Evolutionary conservation across 306 rosid genomes (phyloP).

Genomic region (Cyamopsis tetragonoloba): DNA sequence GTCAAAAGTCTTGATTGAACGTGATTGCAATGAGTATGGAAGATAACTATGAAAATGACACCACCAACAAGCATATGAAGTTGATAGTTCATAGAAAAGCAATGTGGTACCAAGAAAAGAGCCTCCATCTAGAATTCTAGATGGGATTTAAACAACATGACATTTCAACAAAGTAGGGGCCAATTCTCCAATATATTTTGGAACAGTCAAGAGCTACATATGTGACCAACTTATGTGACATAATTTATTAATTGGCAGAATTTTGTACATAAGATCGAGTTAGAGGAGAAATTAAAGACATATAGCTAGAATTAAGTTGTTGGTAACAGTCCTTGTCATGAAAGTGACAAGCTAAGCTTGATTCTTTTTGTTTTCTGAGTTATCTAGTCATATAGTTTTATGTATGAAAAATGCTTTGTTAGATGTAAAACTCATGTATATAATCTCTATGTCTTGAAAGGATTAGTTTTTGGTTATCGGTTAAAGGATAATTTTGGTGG

Average conservation of each 20-base stretch:
- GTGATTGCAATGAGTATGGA: conserved; percentile 36
- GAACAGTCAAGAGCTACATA: conserved; percentile 15
- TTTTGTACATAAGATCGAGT: conserved; percentile 10
- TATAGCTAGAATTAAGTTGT: neutral
- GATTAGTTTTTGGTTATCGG: too few relatives aligned
- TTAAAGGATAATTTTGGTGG: too few relatives aligned
- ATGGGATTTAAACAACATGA: conserved; percentile 14
- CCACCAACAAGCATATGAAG: conserved; percentile 32
- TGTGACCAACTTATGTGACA: conserved; percentile 27
- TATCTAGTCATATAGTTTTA: neutral
- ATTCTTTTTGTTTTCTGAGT: neutral
- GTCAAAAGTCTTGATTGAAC: conserved; percentile 23
- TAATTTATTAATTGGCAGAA: conserved; percentile 21
- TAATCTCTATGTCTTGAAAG: too few relatives aligned
- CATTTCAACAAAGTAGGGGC: conserved; percentile 29
- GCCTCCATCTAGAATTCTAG: conserved; percentile 17
- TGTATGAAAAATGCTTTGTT: too few relatives aligned
- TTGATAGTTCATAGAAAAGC: conserved; percentile 39
- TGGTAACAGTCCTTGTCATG: conserved; percentile 21
- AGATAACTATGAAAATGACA: conserved; percentile 41
- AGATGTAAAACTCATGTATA: too few relatives aligned
- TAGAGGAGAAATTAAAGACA: neutral
- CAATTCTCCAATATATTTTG: conserved; percentile 28
- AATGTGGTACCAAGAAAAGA: conserved; percentile 26
- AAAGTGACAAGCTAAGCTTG: conserved; percentile 15